Percentiles rank a stretch among this genome's conserved stretches.
phyloP scores from a whole-genome alignment of 2,329 filamentous ascomycete genomes.

The Fusarium anthophilum region DNA sequence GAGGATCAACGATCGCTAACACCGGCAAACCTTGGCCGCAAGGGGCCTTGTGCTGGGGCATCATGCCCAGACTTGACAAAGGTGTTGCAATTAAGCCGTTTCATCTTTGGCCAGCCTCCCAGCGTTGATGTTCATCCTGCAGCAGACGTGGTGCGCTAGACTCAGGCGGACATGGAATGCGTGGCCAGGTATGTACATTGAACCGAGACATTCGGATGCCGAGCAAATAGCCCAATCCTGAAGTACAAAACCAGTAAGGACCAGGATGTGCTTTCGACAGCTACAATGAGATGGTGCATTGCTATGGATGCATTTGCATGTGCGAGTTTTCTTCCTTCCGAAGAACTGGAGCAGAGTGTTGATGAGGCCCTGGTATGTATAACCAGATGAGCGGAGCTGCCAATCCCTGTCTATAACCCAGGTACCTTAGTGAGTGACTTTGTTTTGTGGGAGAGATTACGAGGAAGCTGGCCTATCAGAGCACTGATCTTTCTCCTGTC shows the following conservation, averaged over 20 bases:
- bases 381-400: not conserved
- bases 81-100: not conserved
- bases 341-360: constrained; percentile 12
- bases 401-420: constrained; percentile 2
- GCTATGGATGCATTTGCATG: not conserved
- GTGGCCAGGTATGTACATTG: not conserved
- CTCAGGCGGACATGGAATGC: constrained; percentile 5
- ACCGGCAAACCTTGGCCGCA: not conserved
- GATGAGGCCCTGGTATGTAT: not conserved
- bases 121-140: constrained; percentile 8
- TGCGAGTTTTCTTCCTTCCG: not conserved
- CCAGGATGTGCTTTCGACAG: no score
- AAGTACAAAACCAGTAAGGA: not conserved
- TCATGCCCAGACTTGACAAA: not conserved
- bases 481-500: not conserved
- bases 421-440: not conserved
- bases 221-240: not conserved
- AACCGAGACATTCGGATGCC: not conserved
- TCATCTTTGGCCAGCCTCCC: constrained; percentile 13
- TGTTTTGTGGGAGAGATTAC: not conserved
- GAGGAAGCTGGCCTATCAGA: constrained; percentile 14
- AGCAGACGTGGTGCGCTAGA: constrained; percentile 13
- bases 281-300: not conserved
- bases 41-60: not conserved
- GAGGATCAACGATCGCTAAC: not conserved